Conservation (phyloP, 192 early-diverging fungal genomes). For the Coemansia sp. region DNA sequence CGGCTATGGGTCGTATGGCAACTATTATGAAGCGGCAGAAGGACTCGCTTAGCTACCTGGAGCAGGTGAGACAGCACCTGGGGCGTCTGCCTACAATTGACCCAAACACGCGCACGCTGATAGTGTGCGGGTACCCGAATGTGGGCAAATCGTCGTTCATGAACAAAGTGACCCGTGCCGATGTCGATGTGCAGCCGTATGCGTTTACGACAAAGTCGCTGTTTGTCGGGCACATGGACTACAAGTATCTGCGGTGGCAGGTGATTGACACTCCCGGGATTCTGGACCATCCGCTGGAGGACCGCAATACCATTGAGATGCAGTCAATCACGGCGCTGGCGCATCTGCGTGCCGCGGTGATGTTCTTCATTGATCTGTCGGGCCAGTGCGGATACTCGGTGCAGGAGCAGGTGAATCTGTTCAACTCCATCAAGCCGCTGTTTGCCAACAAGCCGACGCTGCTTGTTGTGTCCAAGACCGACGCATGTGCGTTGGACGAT, state of each 20-base stretch:
- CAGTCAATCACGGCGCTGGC: constrained; percentile 99
- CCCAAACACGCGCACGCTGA: constrained; percentile 98
- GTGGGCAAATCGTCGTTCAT: constrained; percentile 98
- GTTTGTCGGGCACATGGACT: constrained; percentile 99
- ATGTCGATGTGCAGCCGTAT: constrained; percentile 99
- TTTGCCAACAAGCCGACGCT: constrained; percentile 98
- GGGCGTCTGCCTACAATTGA: constrained; percentile 98
- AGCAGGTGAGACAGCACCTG: constrained; percentile 99
- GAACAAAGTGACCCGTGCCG: constrained; percentile 98
- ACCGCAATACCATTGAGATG: constrained; percentile 99
- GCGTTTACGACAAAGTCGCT: constrained; percentile 99
- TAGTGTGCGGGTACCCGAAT: constrained; percentile 99
- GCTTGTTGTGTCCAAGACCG: constrained; percentile 96
- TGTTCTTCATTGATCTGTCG: constrained; percentile 98
- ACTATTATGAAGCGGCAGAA: constrained; percentile 99
- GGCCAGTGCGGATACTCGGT: constrained; percentile 99
- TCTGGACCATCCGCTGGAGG: constrained; percentile 98
- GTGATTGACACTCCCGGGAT: constrained; percentile 99
- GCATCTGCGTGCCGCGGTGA: constrained; percentile 91
- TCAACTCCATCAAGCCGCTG: constrained; percentile 95
- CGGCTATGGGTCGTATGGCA: constrained; percentile 99
- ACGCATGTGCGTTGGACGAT: constrained; percentile 79
- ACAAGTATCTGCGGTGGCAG: constrained; percentile 99
- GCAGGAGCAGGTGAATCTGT: constrained; percentile 84
- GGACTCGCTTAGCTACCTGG: constrained; percentile 93